Conservation (phyloP, 495 filamentous ascomycete species). For the Penicillium coprophilum region DNA sequence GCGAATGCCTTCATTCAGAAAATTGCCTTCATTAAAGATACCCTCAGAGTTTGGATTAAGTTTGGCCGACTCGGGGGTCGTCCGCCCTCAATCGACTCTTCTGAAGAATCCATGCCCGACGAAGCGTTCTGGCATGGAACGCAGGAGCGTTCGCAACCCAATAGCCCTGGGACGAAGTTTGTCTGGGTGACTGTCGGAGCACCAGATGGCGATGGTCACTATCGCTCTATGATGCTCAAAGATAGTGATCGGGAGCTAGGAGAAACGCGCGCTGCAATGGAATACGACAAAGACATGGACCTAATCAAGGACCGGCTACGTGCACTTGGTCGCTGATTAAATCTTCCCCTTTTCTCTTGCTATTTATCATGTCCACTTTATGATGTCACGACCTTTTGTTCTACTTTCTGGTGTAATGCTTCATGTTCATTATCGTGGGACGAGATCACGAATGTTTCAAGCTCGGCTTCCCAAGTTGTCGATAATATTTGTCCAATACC, state of each 20-base stretch:
- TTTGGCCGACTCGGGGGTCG: conserved; percentile 66
- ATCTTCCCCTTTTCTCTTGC: conserved; percentile 10
- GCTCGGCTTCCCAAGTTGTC: conserved; percentile 4
- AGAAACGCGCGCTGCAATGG: conserved; percentile 20
- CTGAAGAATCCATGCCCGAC: conserved; percentile 43
- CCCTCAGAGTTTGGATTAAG: conserved; percentile 70
- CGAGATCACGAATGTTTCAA: conserved; percentile 3
- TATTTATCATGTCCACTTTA: conserved; percentile 22
- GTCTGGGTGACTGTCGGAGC: conserved; percentile 86
- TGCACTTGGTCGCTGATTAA: conserved; percentile 27
- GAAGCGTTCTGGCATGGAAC: conserved; percentile 67
- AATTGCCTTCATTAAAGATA: conserved; percentile 68
- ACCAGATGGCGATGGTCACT: conserved; percentile 64
- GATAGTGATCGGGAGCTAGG: conserved; percentile 16
- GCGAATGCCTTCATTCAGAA: conserved; percentile 82
- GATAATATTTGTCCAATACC: background rate
- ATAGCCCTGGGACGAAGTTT: conserved; percentile 64
- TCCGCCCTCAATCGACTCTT: conserved; percentile 12
- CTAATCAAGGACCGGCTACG: conserved; percentile 37
- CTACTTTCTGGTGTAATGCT: conserved; percentile 10
- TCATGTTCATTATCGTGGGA: conserved; percentile 8
- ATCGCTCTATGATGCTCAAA: conserved; percentile 45
- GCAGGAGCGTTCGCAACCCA: conserved; percentile 50
- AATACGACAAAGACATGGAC: conserved; percentile 36
- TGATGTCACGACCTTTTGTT: conserved; percentile 30